Percentiles rank a stretch among this genome's conserved stretches.
Evolutionary conservation across 116 monocot genomes (phyloP).

Genomic region (Trichopus zeylanicus): DNA sequence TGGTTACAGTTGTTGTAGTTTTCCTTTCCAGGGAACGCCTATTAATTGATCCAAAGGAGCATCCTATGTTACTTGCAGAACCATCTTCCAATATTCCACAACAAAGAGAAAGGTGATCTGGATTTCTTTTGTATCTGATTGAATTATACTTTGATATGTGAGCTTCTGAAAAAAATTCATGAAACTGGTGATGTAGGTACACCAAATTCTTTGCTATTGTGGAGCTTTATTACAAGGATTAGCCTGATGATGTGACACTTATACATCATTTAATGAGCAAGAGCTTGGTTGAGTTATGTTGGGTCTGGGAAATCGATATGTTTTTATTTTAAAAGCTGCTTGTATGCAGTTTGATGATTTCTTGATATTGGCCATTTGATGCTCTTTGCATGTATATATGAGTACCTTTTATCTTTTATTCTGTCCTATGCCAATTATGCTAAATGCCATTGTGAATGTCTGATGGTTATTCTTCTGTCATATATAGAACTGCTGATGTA

Average conservation of each 20-base stretch:
- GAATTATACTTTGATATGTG: background rate
- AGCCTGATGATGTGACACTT: too few relatives aligned
- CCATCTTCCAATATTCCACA: conserved; percentile 77
- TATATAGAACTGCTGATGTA: background rate
- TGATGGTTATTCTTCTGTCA: background rate
- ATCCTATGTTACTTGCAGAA: conserved; percentile 92
- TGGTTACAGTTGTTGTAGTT: background rate
- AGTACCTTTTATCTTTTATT: background rate
- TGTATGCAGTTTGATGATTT: too few relatives aligned
- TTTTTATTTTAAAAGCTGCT: too few relatives aligned
- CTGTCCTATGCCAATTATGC: background rate
- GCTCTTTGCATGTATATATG: too few relatives aligned
- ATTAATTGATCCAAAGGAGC: conserved; percentile 87
- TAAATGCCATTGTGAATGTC: background rate
- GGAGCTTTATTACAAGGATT: too few relatives aligned
- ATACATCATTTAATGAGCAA: too few relatives aligned
- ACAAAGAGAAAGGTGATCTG: conserved; percentile 84
- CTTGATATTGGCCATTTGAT: too few relatives aligned
- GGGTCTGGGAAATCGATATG: too few relatives aligned
- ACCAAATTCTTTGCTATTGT: background rate
- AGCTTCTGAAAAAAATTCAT: background rate
- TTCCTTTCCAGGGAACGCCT: conserved; percentile 50
- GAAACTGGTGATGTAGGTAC: background rate
- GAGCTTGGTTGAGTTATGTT: too few relatives aligned
- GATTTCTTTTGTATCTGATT: background rate